Conservation (phyloP, 441 rosid species). For the Euphorbia corollata region DNA sequence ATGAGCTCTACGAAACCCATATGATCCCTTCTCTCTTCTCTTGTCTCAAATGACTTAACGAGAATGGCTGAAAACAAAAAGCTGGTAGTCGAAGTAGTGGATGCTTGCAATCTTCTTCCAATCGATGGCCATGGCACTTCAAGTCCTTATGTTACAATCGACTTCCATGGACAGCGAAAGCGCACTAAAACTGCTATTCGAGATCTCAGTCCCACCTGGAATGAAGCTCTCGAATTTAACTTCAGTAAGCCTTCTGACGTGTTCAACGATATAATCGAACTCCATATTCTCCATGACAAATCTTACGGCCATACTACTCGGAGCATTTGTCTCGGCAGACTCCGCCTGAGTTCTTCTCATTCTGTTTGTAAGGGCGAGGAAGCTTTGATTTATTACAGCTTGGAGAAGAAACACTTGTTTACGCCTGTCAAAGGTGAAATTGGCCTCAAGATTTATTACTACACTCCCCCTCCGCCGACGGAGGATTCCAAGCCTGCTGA, state of each 20-base stretch:
- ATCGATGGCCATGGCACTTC: constrained; percentile 90
- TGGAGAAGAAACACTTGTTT: constrained; percentile 53
- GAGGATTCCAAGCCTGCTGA: constrained; percentile 24
- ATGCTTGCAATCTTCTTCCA: constrained; percentile 64
- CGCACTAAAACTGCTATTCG: constrained; percentile 58
- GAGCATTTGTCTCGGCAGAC: constrained; percentile 61
- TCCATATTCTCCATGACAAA: constrained; percentile 72
- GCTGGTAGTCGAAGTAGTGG: constrained; percentile 62
- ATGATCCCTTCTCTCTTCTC: neutral
- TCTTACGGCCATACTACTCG: constrained; percentile 57
- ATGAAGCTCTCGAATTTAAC: constrained; percentile 66
- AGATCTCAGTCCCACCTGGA: constrained; percentile 74
- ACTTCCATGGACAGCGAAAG: constrained; percentile 70
- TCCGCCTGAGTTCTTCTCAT: constrained; percentile 50
- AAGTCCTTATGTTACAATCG: constrained; percentile 74
- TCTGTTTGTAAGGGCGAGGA: constrained; percentile 75
- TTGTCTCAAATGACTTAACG: neutral
- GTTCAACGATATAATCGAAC: constrained; percentile 55
- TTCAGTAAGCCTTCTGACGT: constrained; percentile 61
- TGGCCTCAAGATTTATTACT: constrained; percentile 65
- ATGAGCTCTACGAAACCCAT: neutral
- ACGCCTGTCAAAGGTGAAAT: constrained; percentile 67
- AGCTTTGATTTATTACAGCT: constrained; percentile 60
- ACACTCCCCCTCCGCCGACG: constrained; percentile 28
- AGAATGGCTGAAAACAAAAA: constrained; percentile 37